Percentiles rank a stretch among this genome's conserved stretches.
Conservation (phyloP, 2,329 filamentous ascomycete species). For the Trichophyton simii region DNA sequence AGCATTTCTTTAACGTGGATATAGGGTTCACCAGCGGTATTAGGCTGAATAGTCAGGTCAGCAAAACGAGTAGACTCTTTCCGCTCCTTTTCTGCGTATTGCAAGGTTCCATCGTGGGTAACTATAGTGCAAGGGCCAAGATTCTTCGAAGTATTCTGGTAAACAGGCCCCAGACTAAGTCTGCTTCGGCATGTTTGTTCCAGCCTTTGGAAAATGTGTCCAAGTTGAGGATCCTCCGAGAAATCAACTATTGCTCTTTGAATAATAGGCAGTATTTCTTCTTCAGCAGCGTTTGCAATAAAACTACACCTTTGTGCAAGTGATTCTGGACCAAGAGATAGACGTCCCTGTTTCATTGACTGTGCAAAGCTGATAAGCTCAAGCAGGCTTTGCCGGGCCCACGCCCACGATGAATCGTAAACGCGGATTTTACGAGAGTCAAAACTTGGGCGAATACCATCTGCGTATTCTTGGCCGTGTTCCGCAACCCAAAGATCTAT, state of each 20-base stretch:
- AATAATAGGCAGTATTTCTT: background rate
- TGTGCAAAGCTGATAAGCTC: conserved; percentile 25
- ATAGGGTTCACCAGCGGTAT: background rate
- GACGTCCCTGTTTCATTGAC: background rate
- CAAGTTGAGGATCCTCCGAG: background rate
- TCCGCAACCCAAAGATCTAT: conserved; percentile 20
- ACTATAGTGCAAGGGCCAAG: background rate
- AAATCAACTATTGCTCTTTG: background rate
- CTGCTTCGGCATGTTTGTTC: background rate
- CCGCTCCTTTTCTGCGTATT: background rate
- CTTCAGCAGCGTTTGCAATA: background rate
- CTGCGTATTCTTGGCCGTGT: conserved; percentile 20
- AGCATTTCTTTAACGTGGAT: background rate
- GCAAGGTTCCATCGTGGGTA: background rate
- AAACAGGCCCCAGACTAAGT: background rate
- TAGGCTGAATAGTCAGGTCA: background rate
- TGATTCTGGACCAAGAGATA: background rate
- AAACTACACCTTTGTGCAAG: background rate
- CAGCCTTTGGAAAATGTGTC: background rate
- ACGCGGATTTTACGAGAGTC: conserved; percentile 17
- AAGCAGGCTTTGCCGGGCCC: conserved; percentile 21
- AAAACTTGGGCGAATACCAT: conserved; percentile 22
- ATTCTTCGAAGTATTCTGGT: background rate
- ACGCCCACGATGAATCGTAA: conserved; percentile 29
- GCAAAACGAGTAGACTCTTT: background rate